Evolutionary conservation across 495 filamentous ascomycete species (phyloP).

Genomic region (Hamigera avellanea): DNA sequence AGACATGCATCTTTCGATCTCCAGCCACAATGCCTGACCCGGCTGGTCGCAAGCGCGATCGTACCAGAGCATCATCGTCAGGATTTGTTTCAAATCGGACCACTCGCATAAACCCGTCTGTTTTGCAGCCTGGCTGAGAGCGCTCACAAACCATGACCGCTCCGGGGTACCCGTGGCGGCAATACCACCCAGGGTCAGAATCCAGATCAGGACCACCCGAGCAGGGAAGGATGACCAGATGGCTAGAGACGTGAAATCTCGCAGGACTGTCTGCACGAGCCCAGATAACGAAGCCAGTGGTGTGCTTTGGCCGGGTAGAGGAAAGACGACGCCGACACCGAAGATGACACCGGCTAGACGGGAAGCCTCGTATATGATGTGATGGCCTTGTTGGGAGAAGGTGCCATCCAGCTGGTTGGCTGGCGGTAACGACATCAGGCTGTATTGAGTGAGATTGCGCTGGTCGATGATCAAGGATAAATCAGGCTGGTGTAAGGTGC

Average conservation of each 20-base stretch:
- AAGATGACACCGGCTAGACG: constrained; percentile 24
- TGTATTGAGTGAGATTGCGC: constrained; percentile 25
- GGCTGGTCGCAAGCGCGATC: constrained; percentile 23
- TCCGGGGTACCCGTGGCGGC: constrained; percentile 14
- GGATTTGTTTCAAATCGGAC: constrained; percentile 10
- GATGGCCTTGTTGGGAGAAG: constrained; percentile 8
- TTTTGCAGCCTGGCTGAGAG: constrained; percentile 9
- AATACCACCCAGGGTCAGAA: constrained; percentile 26
- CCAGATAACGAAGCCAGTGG: constrained; percentile 18
- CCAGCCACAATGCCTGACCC: constrained; percentile 17
- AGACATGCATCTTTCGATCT: constrained; percentile 7
- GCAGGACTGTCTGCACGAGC: constrained; percentile 12
- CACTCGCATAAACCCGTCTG: constrained; percentile 14
- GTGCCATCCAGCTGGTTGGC: constrained; percentile 8
- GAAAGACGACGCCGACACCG: constrained; percentile 28
- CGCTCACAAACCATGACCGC: constrained; percentile 21
- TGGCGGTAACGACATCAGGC: constrained; percentile 18
- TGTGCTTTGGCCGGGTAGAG: constrained; percentile 24
- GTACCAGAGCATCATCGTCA: constrained; percentile 24
- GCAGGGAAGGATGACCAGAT: constrained; percentile 16
- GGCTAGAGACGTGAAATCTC: constrained; percentile 1
- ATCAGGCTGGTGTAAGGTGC: constrained; percentile 5
- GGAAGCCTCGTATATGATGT: constrained; percentile 24
- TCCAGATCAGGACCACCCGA: constrained; percentile 20
- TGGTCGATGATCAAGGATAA: constrained; percentile 22